Evolutionary conservation across 2,329 filamentous ascomycete genomes (phyloP).

Genomic region (Cladosporium sp.): DNA sequence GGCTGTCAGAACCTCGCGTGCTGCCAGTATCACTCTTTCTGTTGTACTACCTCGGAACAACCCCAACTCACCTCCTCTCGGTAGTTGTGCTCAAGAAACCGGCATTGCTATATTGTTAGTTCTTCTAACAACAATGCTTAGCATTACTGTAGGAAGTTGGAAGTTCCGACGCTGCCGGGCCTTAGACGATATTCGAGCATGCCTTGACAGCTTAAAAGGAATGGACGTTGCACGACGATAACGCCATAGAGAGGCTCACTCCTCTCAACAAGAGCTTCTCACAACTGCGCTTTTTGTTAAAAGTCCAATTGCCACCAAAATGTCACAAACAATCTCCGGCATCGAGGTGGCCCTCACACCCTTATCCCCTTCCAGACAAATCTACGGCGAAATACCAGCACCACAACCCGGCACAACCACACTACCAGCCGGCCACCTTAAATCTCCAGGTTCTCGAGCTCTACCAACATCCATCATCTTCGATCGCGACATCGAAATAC

Average conservation of each 20-base stretch:
- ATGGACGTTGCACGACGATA: no score
- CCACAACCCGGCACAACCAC: neutral
- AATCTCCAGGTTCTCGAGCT: neutral
- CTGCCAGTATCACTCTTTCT: no score
- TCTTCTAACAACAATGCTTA: no score
- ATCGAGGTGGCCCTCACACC: neutral
- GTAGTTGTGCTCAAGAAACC: neutral
- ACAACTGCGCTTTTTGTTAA: neutral
- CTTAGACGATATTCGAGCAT: no score
- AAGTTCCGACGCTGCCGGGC: no score
- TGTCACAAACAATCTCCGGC: neutral
- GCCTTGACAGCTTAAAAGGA: no score
- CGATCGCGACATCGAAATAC: conserved; percentile 51
- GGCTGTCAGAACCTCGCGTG: neutral
- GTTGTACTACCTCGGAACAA: neutral
- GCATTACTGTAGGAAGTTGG: no score
- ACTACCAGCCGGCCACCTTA: neutral
- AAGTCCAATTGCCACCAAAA: neutral
- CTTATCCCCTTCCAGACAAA: neutral
- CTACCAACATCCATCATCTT: conserved; percentile 43
- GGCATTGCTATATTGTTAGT: neutral
- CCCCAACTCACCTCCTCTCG: no score
- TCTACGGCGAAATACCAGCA: neutral
- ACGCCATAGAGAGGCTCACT: neutral
- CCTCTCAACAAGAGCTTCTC: neutral